Percentiles rank a stretch among this genome's conserved stretches.
Evolutionary conservation across 345 rosid genomes (phyloP).

Genomic region (Bruguiera gymnorhiza): DNA sequence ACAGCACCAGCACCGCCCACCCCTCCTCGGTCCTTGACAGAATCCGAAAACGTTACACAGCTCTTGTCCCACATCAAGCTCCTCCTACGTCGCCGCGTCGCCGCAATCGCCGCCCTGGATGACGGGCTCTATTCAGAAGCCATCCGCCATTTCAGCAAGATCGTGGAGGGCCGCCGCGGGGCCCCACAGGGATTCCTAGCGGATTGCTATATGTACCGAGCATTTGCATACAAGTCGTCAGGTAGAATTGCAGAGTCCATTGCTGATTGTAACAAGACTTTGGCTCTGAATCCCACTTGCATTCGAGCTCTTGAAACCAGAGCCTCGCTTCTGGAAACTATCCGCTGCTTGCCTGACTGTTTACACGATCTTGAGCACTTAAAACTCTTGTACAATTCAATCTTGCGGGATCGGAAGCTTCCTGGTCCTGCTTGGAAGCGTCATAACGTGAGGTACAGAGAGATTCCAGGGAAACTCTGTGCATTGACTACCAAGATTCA

Average conservation of each 20-base stretch:
- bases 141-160: constrained; percentile 87
- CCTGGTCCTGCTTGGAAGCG: constrained; percentile 98
- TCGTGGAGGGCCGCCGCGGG: constrained; percentile 79
- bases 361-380: constrained; percentile 92
- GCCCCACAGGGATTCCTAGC: constrained; percentile 90
- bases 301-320: constrained; percentile 88
- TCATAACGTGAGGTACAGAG: constrained; percentile 74
- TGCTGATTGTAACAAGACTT: constrained; percentile 82
- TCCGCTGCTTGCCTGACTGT: constrained; percentile 84
- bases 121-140: constrained; percentile 81
- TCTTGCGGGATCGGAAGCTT: constrained; percentile 77
- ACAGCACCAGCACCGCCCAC: constrained; percentile 51
- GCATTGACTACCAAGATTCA: constrained; percentile 62
- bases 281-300: constrained; percentile 80
- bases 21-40: constrained; percentile 46
- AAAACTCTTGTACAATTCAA: constrained; percentile 79
- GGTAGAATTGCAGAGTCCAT: constrained; percentile 83
- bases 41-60: constrained; percentile 56
- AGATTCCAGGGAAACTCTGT: constrained; percentile 78
- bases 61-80: constrained; percentile 78
- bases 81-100: constrained; percentile 79
- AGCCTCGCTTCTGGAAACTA: constrained; percentile 69
- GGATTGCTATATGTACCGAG: constrained; percentile 82
- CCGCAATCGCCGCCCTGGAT: constrained; percentile 82
- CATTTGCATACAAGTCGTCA: constrained; percentile 66